Evolutionary conservation across 2,329 filamentous ascomycete genomes (phyloP).

Genomic region (Exophiala oligosperma): DNA sequence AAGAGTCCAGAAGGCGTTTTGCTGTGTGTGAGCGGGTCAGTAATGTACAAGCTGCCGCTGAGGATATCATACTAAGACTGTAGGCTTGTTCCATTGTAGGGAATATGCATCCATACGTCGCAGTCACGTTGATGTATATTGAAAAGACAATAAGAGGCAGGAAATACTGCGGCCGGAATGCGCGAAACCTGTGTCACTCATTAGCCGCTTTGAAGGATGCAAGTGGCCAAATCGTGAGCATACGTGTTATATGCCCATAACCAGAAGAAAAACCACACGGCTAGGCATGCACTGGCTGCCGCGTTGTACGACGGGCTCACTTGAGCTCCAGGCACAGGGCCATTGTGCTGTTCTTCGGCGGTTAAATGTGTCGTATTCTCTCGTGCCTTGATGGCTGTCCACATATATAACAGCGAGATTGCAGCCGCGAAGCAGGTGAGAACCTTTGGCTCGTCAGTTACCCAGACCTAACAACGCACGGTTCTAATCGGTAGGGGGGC

Average conservation of each 20-base stretch:
- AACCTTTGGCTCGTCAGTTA: slow-evolving; percentile 2
- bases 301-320: slow-evolving; percentile 61
- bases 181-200: slow-evolving; percentile 51
- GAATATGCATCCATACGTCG: slow-evolving; percentile 63
- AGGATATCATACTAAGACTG: slow-evolving; percentile 6
- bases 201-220: background rate
- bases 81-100: slow-evolving; percentile 45
- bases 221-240: background rate
- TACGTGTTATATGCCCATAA: slow-evolving; percentile 42
- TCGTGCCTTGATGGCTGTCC: slow-evolving; percentile 64
- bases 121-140: slow-evolving; percentile 66
- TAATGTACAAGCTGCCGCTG: no score
- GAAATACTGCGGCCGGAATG: slow-evolving; percentile 65
- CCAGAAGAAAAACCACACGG: slow-evolving; percentile 69
- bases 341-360: slow-evolving; percentile 13
- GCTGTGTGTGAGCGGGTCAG: slow-evolving; percentile 32
- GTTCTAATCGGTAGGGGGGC: background rate
- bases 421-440: slow-evolving; percentile 60
- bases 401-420: slow-evolving; percentile 65
- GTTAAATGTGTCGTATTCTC: slow-evolving; percentile 52
- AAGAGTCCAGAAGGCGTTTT: slow-evolving; percentile 56
- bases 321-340: slow-evolving; percentile 19
- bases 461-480: no score
- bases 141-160: slow-evolving; percentile 69
- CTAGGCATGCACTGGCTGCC: slow-evolving; percentile 69